Conservation (phyloP, 2,329 filamentous ascomycete genomes). For the Albophoma yamanashiensis region DNA sequence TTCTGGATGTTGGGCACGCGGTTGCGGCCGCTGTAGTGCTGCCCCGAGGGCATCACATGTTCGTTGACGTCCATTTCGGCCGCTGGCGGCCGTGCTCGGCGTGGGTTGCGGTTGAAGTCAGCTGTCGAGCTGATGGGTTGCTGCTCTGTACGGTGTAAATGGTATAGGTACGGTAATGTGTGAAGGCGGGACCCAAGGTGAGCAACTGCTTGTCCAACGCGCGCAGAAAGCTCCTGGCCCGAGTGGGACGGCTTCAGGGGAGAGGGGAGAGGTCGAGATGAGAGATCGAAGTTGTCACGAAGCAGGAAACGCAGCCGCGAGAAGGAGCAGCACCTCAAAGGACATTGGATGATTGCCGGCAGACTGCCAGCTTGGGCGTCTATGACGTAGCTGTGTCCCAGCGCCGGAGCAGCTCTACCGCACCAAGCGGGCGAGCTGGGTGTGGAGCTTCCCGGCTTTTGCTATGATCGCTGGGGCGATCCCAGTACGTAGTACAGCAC, state of each 20-base stretch:
- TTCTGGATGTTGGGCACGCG: constrained; percentile 80
- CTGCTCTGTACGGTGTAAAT: not conserved
- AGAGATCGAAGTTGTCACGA: not conserved
- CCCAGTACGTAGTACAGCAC: not conserved
- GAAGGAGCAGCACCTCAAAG: not conserved
- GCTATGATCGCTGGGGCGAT: not conserved
- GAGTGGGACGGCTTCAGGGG: not conserved
- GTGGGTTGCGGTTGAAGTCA: not conserved
- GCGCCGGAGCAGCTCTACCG: not conserved
- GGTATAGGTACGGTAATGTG: no score
- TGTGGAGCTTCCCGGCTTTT: not conserved
- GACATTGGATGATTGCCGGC: not conserved
- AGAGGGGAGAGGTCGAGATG: no score
- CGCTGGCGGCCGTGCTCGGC: not conserved
- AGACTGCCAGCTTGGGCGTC: not conserved
- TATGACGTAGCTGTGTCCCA: not conserved
- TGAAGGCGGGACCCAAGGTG: not conserved
- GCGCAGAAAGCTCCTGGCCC: not conserved
- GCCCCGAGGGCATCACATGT: constrained; percentile 33
- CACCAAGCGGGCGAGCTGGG: not conserved
- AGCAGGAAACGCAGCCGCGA: not conserved
- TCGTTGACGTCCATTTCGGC: constrained; percentile 27
- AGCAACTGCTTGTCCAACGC: not conserved
- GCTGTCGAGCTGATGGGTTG: not conserved
- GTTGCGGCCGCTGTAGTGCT: constrained; percentile 75